Evolutionary conservation across 805 yeast species (phyloP), one percentile per base, ranked within the genome.

Genomic region (Ogataea pini): DNA sequence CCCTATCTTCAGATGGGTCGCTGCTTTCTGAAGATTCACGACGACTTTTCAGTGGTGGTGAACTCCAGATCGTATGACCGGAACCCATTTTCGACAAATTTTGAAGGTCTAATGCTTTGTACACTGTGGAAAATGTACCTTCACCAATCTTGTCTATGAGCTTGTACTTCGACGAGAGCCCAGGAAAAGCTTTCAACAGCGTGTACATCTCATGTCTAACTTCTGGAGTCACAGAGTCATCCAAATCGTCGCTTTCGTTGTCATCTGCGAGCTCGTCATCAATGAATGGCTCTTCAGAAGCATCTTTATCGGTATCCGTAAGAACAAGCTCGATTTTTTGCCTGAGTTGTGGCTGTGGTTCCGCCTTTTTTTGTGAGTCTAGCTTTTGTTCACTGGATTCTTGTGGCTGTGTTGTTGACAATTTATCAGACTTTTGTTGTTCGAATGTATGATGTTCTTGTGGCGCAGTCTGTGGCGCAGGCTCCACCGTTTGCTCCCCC

Each of bases 71-170:
- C 1, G 64, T 44, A 22, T 53, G 48, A 12, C 63, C 43, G 68
- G 63, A 8, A 53, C 52, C 57, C 7, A 48, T 44, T 19, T 46
- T 45, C 1, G 62, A 57, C 13, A 60, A 25, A 18, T 51, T 56
- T 19, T 55, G 58, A 10, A 71, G 45, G 51, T 77, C 72, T 28
- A 60, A 58, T 5, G 89, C 91, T 45, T 79, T 78, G 66, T 81
- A 84, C 14, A 87, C 95, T 25, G 80, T 76, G 3, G 91, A 85
- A 56, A 87, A 87, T 0, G 95, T 91, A 20, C 95, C 95, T 64
- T 87, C 94, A 7, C 95, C 95, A 52, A 87, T 76, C 59, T 76
- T 75, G 37, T 71, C 71, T 3, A 73, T 45, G 22, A 80, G 58
- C 44, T 63, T 64, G 56, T 76, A 80, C 33, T 59, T 61, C 6